These are phyloP conservation scores for Pterocarpus santalinus DNA, from an alignment of 306 rosid genomes.

Conservation along the genomic window DNA sequence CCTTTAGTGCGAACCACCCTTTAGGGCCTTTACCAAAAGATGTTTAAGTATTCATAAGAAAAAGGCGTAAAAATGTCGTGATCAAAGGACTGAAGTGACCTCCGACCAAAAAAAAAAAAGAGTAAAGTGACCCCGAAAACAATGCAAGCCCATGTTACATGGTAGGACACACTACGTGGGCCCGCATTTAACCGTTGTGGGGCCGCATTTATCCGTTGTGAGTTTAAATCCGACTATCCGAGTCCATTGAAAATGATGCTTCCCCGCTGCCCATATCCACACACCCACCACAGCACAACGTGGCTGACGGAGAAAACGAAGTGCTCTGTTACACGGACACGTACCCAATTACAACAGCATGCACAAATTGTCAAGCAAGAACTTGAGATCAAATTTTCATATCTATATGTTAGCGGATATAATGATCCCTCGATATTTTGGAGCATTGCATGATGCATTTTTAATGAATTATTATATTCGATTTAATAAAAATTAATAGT, in stretches of 20 bases:
- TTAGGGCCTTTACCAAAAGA: too few relatives aligned
- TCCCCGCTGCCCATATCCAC: neutral
- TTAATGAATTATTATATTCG: too few relatives aligned
- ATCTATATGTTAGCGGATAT: too few relatives aligned
- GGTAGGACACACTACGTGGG: neutral
- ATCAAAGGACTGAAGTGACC: too few relatives aligned
- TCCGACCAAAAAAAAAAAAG: too few relatives aligned
- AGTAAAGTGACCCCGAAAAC: neutral
- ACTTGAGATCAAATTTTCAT: neutral
- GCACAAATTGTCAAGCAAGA: neutral
- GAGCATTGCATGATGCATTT: too few relatives aligned
- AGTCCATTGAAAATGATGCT: neutral
- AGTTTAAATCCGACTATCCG: neutral
- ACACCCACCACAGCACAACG: slow-evolving; percentile 2
- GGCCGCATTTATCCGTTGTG: neutral
- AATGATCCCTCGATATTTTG: too few relatives aligned
- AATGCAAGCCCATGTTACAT: neutral
- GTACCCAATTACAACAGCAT: neutral
- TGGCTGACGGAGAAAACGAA: neutral
- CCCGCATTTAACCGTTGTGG: neutral
- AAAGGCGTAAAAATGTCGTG: too few relatives aligned
- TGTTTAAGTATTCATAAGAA: too few relatives aligned
- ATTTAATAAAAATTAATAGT: too few relatives aligned
- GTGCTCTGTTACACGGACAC: neutral
- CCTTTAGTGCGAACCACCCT: too few relatives aligned